Evolutionary conservation across 176 grass and related monocot species (phyloP).

Genomic region (Eleusine coracana): DNA sequence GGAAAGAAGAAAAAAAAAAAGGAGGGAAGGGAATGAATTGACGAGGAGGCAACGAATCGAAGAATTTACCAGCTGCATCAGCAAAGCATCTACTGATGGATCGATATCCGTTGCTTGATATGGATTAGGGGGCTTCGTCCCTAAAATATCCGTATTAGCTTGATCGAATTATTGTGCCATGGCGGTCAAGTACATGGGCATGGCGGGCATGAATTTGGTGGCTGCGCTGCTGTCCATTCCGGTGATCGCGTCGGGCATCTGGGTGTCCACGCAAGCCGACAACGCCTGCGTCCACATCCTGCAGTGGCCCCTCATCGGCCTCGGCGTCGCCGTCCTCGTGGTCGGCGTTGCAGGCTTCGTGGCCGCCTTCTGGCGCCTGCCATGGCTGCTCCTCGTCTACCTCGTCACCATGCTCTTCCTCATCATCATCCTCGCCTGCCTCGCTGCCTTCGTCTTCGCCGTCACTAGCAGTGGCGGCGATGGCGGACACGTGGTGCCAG

Average conservation of each 20-base stretch:
- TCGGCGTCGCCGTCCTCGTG: conserved; percentile 60
- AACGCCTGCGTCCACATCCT: conserved; percentile 77
- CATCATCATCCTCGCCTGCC: conserved; percentile 41
- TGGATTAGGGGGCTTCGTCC: too few relatives aligned
- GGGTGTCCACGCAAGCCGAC: conserved; percentile 68
- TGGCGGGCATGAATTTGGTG: conserved; percentile 64
- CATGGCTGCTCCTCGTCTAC: conserved; percentile 72
- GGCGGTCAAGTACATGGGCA: conserved; percentile 59
- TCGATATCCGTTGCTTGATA: too few relatives aligned
- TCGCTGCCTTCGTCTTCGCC: conserved; percentile 68
- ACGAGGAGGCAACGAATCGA: conserved; percentile 15
- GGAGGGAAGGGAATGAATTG: background rate
- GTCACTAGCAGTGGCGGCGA: conserved; percentile 32
- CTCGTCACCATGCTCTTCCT: conserved; percentile 73
- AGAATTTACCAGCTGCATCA: background rate
- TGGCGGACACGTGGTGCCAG: conserved; percentile 41
- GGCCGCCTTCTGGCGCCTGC: conserved; percentile 75
- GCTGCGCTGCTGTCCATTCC: conserved; percentile 80
- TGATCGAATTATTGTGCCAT: conserved; percentile 4
- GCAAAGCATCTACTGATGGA: too few relatives aligned
- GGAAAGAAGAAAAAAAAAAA: background rate
- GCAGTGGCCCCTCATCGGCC: conserved; percentile 73
- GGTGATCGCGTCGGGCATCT: conserved; percentile 70
- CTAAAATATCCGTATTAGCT: too few relatives aligned
- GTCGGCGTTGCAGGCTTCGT: conserved; percentile 68